These are phyloP conservation scores for Hyparrhenia diplandra DNA, from an alignment of 176 grass and related monocot genomes.

Conservation along the genomic window DNA sequence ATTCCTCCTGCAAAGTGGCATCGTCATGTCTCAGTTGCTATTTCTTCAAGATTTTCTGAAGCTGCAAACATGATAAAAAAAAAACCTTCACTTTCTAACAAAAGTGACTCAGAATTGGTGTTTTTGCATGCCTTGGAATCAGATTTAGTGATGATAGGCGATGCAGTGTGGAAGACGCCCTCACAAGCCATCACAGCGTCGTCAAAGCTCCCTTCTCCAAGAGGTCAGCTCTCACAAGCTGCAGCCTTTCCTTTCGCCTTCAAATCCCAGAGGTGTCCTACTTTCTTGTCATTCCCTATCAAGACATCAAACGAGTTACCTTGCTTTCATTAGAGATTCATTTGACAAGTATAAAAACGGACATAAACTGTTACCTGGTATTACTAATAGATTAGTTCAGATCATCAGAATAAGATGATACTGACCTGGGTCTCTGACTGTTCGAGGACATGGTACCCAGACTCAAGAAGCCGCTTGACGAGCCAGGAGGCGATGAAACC, in stretches of 20 bases:
- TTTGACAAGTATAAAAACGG: background rate
- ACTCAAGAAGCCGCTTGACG: conserved; percentile 69
- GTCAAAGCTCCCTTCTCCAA: conserved; percentile 79
- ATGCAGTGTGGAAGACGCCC: conserved; percentile 84
- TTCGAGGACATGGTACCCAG: conserved; percentile 74
- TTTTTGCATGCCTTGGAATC: conserved; percentile 57
- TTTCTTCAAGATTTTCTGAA: background rate
- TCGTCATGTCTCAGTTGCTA: background rate
- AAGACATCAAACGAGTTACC: background rate
- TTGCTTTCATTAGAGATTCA: background rate
- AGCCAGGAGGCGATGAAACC: conserved; percentile 92
- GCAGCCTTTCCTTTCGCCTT: conserved; percentile 69
- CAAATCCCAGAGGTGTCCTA: conserved; percentile 72
- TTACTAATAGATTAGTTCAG: background rate
- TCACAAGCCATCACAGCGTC: conserved; percentile 68
- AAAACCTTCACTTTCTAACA: background rate
- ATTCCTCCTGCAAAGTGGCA: conserved; percentile 7
- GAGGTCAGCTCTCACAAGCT: conserved; percentile 72
- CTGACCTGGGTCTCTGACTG: conserved; percentile 74
- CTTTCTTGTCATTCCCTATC: conserved; percentile 71
- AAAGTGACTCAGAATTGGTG: background rate
- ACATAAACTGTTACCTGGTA: background rate
- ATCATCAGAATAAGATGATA: conserved; percentile 10
- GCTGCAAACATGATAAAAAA: background rate
- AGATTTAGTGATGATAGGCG: conserved; percentile 55